These are phyloP conservation scores for Exophiala calicioides DNA, from an alignment of 2,329 filamentous ascomycete species.

Conservation along the genomic window DNA sequence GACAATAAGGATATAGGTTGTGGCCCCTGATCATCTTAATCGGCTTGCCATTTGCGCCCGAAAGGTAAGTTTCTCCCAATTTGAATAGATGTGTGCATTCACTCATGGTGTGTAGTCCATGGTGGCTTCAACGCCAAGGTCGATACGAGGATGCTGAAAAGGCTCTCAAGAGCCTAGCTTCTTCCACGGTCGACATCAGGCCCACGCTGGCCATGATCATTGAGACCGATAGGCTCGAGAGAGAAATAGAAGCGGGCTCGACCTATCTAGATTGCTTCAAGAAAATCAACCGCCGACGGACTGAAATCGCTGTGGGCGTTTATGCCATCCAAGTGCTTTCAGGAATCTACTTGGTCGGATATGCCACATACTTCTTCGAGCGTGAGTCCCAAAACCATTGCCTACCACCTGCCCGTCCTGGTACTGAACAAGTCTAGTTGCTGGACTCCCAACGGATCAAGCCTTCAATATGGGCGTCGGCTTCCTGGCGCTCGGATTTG, in stretches of 20 bases:
- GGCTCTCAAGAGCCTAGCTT: slow-evolving; percentile 39
- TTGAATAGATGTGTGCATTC: no score
- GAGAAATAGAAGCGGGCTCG: slow-evolving; percentile 42
- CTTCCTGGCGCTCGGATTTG: slow-evolving; percentile 41
- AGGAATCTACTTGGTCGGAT: slow-evolving; percentile 47
- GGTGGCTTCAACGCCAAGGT: slow-evolving; percentile 42
- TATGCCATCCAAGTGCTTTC: slow-evolving; percentile 48
- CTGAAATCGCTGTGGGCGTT: slow-evolving; percentile 47
- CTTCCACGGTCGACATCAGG: slow-evolving; percentile 43
- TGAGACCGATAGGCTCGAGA: slow-evolving; percentile 43
- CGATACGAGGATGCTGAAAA: slow-evolving; percentile 40
- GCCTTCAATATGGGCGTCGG: slow-evolving; percentile 45
- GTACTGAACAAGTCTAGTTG: slow-evolving; percentile 17
- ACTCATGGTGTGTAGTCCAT: no score
- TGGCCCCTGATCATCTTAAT: slow-evolving; percentile 41
- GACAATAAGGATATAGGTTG: no score
- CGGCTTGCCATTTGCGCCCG: slow-evolving; percentile 42
- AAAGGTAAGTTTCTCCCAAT: no score
- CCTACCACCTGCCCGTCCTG: background rate
- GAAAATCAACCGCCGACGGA: slow-evolving; percentile 44
- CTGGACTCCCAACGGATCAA: slow-evolving; percentile 36
- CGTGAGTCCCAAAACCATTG: slow-evolving; percentile 32
- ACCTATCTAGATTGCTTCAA: slow-evolving; percentile 45
- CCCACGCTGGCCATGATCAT: slow-evolving; percentile 45
- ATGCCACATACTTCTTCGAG: slow-evolving; percentile 52